Conservation (phyloP, 352 stramenopile species). For the Globisporangium irregulare region DNA sequence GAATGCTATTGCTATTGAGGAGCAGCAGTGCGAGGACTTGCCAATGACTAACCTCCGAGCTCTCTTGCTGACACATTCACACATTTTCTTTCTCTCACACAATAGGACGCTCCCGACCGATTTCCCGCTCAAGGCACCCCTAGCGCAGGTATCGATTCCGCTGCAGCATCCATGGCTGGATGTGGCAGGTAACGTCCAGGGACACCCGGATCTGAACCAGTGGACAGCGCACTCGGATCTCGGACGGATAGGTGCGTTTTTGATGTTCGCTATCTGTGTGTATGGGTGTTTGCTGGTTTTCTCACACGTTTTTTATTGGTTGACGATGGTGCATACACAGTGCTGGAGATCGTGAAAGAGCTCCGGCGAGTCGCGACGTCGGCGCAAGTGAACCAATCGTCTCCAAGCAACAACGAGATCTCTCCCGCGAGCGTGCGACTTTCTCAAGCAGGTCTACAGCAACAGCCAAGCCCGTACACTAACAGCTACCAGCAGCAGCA, state of each 20-base stretch:
- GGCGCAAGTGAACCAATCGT: constrained; percentile 3
- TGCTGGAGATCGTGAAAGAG: constrained; percentile 68
- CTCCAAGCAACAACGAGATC: background rate
- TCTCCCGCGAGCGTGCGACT: constrained; percentile 7
- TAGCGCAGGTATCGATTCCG: constrained; percentile 64
- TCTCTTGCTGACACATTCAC: background rate
- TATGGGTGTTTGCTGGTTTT: background rate
- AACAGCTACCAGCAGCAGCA: constrained; percentile 19
- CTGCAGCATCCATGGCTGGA: constrained; percentile 79
- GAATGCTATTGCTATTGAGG: background rate
- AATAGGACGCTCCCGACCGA: constrained; percentile 63
- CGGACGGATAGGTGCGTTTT: constrained; percentile 57
- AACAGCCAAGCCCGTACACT: constrained; percentile 11
- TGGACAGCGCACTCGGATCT: constrained; percentile 85
- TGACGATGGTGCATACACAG: constrained; percentile 15
- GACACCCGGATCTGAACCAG: constrained; percentile 69
- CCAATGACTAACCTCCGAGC: background rate
- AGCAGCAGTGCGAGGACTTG: background rate
- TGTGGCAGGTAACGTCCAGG: constrained; percentile 60
- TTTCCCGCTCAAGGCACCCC: constrained; percentile 68
- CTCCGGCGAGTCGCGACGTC: constrained; percentile 29
- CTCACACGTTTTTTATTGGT: background rate
- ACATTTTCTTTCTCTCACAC: background rate
- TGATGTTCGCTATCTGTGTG: background rate
- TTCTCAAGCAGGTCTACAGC: constrained; percentile 5